Base-by-base conservation (phyloP, 257 asterid species). In the Lavandula angustifolia region DNA sequence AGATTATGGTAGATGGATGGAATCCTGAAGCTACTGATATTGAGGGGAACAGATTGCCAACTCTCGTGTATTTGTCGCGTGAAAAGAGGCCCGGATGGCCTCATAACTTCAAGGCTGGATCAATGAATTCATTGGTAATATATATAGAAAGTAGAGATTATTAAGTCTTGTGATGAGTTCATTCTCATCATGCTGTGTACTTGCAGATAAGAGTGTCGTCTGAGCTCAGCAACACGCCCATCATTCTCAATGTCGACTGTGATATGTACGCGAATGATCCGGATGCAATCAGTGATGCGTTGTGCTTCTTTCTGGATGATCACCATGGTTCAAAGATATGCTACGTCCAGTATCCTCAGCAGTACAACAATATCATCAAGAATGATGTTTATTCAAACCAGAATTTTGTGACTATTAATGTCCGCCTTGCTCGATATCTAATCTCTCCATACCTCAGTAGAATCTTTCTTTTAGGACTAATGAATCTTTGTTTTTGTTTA, bases 211-310 rank as follows among this genome's bases (percentile, higher is more conserved):
- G 98, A 65, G 96, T 89, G 53, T 92, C 96, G 2, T 74, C 88
- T 31, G 79, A 60, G 54, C 82, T 92, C 77, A 92, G 85, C 73
- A 89, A 92, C 50, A 96, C 88, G 1, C 94, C 96, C 0, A 68
- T 89, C 76, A 85, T 89, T 43, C 94, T 89, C 54, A 87, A 86
- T 33, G 68, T 92, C 59, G 98, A 92, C 73, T 92, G 98, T 51
- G 98, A 92, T 62, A 92, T 89, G 98, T 89, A 87, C 70, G 76
- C 88, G 1, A 89, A 87, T 8, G 88, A 92, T 75, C 82, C 97
- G 4, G 81, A 83, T 71, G 70, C 91, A 66, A 11, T 89, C 42
- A 58, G 64, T 3, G 95, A 89, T 43, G 81, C 95, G 13, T 3
- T 87, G 27, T 89, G 98, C 79, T 89, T 92, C 79, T 86, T 88